These are phyloP conservation scores for Cytospora piceicola DNA, from an alignment of 2,329 filamentous ascomycete genomes.

Conservation along the genomic window DNA sequence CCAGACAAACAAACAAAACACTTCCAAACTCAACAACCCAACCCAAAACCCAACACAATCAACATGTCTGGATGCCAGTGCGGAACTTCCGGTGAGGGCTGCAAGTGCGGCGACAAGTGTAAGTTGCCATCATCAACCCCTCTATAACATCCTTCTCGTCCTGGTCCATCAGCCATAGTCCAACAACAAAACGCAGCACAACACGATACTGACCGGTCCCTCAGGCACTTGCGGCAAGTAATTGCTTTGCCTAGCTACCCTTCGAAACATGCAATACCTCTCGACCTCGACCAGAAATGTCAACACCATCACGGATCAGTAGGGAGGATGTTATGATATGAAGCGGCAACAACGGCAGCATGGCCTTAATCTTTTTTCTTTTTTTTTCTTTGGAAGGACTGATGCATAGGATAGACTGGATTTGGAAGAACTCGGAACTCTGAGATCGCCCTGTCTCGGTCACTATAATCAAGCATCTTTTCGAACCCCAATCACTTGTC, in stretches of 20 bases:
- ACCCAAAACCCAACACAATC: constrained; percentile 10
- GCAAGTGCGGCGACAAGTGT: constrained; percentile 20
- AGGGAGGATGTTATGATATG: constrained; percentile 10
- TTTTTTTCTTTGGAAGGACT: not conserved
- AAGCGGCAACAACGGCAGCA: not conserved
- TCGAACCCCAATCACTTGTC: not conserved
- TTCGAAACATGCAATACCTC: not conserved
- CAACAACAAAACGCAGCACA: constrained; percentile 3
- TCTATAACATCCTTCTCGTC: not conserved
- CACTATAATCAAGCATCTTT: not conserved
- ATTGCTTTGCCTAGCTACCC: constrained; percentile 1
- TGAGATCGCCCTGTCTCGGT: not conserved
- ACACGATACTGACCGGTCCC: not conserved
- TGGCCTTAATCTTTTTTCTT: too few species aligned
- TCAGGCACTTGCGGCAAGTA: constrained; percentile 17
- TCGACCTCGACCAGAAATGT: not conserved
- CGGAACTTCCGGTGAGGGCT: constrained; percentile 18
- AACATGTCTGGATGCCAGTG: constrained; percentile 29
- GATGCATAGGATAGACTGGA: not conserved
- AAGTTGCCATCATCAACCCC: not conserved
- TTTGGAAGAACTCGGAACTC: not conserved
- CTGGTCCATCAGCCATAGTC: not conserved
- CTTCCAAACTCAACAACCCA: not conserved
- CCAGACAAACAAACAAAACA: constrained; percentile 3
- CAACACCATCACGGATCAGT: not conserved